A percentile compares a stretch with the other conserved stretches of the same genome.
Conservation (phyloP, 805 yeast species). For the Yamadazyma sp. region DNA sequence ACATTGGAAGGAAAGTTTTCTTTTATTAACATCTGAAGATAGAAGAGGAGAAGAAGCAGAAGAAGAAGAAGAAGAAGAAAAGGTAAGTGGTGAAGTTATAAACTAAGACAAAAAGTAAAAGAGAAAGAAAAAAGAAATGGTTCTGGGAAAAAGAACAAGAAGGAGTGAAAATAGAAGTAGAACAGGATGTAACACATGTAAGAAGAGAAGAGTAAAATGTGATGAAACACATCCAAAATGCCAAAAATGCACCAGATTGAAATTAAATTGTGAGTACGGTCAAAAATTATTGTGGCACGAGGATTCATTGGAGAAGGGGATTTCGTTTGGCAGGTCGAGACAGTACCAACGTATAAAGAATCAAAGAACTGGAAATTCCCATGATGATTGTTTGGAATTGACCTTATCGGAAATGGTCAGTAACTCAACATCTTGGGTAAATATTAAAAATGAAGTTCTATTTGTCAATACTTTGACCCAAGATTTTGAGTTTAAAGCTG, state of each 20-base stretch:
- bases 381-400: conserved; percentile 8
- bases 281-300: conserved; percentile 31
- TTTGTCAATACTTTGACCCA: conserved; percentile 17
- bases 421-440: conserved; percentile 10
- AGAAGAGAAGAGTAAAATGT: conserved; percentile 15
- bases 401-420: conserved; percentile 11
- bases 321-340: conserved; percentile 35
- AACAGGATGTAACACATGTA: conserved; percentile 16
- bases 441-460: conserved; percentile 7
- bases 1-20: no score
- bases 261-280: conserved; percentile 17
- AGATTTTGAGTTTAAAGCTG: conserved; percentile 13
- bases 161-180: conserved; percentile 18
- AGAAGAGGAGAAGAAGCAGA: no score
- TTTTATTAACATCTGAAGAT: no score
- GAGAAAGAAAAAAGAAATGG: no score
- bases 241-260: conserved; percentile 22
- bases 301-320: conserved; percentile 31
- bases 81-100: no score
- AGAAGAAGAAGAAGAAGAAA: no score
- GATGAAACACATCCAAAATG: conserved; percentile 31
- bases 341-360: conserved; percentile 10
- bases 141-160: conserved; percentile 6
- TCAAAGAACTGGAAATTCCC: conserved; percentile 3
- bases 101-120: no score